phyloP scores from a whole-genome alignment of 2,329 filamentous ascomycete genomes.

The Phoma herbarum region DNA sequence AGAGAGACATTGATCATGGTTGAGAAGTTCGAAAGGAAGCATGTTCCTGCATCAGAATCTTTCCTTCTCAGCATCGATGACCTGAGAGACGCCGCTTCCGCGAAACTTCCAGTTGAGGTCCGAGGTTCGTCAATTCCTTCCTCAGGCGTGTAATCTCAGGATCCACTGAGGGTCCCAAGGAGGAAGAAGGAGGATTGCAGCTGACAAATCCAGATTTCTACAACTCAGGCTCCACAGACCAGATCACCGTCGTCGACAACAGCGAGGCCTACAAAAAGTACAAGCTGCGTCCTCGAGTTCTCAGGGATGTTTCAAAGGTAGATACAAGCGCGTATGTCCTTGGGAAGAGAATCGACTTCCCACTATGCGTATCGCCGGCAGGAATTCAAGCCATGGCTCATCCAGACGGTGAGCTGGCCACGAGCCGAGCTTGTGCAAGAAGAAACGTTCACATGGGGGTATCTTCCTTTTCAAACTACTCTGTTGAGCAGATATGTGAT shows the following conservation, averaged over 20 bases:
- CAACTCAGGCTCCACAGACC: slow-evolving; percentile 66
- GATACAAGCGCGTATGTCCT: not conserved
- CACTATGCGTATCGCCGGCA: slow-evolving; percentile 7
- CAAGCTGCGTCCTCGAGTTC: slow-evolving; percentile 7
- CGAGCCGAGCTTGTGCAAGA: slow-evolving; percentile 4
- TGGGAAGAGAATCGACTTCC: slow-evolving; percentile 6
- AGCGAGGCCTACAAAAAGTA: slow-evolving; percentile 5
- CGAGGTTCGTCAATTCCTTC: slow-evolving; percentile 13
- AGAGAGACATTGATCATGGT: not conserved
- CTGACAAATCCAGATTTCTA: slow-evolving; percentile 58
- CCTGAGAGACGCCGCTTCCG: slow-evolving; percentile 36
- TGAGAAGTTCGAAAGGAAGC: slow-evolving; percentile 4
- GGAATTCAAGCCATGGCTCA: slow-evolving; percentile 9
- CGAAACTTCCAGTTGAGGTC: slow-evolving; percentile 23
- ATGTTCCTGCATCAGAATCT: not conserved
- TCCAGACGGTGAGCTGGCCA: slow-evolving; percentile 6
- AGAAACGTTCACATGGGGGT: slow-evolving; percentile 10
- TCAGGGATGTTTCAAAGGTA: slow-evolving; percentile 13
- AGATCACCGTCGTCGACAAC: slow-evolving; percentile 29
- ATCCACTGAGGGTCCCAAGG: not conserved
- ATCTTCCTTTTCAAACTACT: slow-evolving; percentile 7
- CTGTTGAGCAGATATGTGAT: not conserved
- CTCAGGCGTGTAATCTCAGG: not conserved
- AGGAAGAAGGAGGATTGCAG: not conserved
- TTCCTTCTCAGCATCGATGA: slow-evolving; percentile 51